phyloP scores from a whole-genome alignment of 176 grass and related monocot genomes.

The Eremochloa ophiuroides region DNA sequence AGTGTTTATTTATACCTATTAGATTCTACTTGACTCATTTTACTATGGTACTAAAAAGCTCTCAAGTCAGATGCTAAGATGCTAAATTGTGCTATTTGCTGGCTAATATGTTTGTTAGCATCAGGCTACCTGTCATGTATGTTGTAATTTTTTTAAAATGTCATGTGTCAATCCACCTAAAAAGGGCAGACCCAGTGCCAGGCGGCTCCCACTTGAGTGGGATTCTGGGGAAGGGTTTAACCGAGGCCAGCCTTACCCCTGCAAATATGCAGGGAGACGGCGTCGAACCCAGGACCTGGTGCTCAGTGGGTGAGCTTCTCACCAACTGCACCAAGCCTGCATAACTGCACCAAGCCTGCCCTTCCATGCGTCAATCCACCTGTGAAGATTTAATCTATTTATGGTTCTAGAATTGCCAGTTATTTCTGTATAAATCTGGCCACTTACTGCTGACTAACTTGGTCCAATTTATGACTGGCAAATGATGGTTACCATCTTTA shows the following conservation, averaged over 20 bases:
- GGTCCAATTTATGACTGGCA: not conserved
- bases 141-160: not conserved
- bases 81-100: not conserved
- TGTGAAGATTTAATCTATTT: slow-evolving; percentile 14
- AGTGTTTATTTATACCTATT: not conserved
- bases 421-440: not conserved
- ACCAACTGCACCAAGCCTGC: too few relatives aligned
- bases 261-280: too few relatives aligned
- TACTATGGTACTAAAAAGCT: slow-evolving; percentile 1
- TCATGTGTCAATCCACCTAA: not conserved
- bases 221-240: too few relatives aligned
- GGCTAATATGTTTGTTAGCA: slow-evolving; percentile 14
- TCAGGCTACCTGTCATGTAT: not conserved
- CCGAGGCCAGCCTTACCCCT: too few relatives aligned
- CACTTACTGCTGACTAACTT: not conserved
- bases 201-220: too few relatives aligned
- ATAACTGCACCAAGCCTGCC: too few relatives aligned
- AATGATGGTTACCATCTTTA: not conserved
- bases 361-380: not conserved
- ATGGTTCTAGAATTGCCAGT: not conserved
- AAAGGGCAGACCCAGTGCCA: too few relatives aligned
- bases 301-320: too few relatives aligned
- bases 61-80: slow-evolving; percentile 8
- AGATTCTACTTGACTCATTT: slow-evolving; percentile 1
- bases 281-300: too few relatives aligned